Evolutionary conservation across 495 filamentous ascomycete genomes (phyloP), one percentile per base, ranked within the genome.

Genomic region (Tuber microsphaerosporum): DNA sequence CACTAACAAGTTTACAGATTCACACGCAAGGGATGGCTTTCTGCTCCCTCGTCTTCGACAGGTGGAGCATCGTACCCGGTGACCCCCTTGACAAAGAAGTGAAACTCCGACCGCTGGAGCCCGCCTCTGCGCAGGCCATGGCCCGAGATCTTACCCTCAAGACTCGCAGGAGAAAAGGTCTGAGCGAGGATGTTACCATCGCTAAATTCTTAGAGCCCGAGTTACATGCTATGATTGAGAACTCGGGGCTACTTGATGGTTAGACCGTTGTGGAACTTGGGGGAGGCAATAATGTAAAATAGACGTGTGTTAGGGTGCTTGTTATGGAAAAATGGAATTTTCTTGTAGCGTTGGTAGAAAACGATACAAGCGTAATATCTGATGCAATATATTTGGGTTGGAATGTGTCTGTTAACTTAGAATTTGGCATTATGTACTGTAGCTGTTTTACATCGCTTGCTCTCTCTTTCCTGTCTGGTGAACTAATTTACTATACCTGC

Each of bases 71-170:
- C 72, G 94, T 99, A 6, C 95, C 95, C 5, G 95, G 95, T 70
- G 96, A 99, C 83, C 95, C 95, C 39, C 86, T 99, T 14, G 96
- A 99, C 81, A 91, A 90, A 79, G 92, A 94, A 45, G 88, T 93
- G 56, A 91, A 93, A 77, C 84, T 94, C 46, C 87, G 92, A 69
- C 92, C 93, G 42, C 84, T 99, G 75, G 94, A 98, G 85, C 93
- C 92, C 79, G 95, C 96, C 7, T 86, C 86, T 56, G 91, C 92
- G 75, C 91, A 92, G 87, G 93, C 91, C 10, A 97, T 93, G 73
- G 95, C 95, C 2, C 87, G 95, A 73, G 95, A 99, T 83, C 97
- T 99, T 84, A 94, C 97, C 31, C 85, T 98, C 74, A 99, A 99
- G 89, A 99, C 95, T 19, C 88, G 95, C 76, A 85, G 94, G 80